Evolutionary conservation across 2,329 filamentous ascomycete genomes (phyloP).

Genomic region (Immersiporthe knoxdaviesiana): DNA sequence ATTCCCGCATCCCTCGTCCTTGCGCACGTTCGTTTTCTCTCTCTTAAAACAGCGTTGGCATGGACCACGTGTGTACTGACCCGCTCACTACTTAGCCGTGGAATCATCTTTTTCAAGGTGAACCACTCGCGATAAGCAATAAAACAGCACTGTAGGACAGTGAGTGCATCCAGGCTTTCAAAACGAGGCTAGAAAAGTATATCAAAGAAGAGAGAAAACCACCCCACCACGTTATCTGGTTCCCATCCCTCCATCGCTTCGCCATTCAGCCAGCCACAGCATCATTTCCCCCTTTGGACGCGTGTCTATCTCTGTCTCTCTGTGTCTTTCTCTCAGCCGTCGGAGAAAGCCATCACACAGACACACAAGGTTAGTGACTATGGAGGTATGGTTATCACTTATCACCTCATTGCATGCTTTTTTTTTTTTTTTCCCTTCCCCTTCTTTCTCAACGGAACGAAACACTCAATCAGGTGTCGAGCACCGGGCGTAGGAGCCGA

Average conservation of each 20-base stretch:
- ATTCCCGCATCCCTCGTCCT: slow-evolving; percentile 11
- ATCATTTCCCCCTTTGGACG: neutral
- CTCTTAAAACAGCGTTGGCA: neutral
- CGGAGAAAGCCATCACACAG: neutral
- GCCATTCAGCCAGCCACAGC: neutral
- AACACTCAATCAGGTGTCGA: neutral
- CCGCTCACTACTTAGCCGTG: neutral
- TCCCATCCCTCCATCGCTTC: neutral
- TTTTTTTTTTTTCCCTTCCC: no score
- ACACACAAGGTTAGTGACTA: neutral
- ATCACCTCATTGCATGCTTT: neutral
- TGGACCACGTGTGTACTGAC: neutral
- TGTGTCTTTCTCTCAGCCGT: neutral
- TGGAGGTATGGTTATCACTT: neutral
- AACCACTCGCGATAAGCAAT: neutral
- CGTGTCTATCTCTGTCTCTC: neutral
- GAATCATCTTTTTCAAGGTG: neutral
- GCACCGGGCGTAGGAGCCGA: neutral
- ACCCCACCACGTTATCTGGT: no score
- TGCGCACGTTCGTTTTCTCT: neutral
- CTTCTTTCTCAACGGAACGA: neutral
- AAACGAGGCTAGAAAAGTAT: no score
- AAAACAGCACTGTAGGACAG: no score
- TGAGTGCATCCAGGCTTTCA: no score
- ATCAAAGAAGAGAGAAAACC: no score